These are phyloP conservation scores for Arctostaphylos glauca DNA, from an alignment of 148 eudicot species.

Conservation along the genomic window DNA sequence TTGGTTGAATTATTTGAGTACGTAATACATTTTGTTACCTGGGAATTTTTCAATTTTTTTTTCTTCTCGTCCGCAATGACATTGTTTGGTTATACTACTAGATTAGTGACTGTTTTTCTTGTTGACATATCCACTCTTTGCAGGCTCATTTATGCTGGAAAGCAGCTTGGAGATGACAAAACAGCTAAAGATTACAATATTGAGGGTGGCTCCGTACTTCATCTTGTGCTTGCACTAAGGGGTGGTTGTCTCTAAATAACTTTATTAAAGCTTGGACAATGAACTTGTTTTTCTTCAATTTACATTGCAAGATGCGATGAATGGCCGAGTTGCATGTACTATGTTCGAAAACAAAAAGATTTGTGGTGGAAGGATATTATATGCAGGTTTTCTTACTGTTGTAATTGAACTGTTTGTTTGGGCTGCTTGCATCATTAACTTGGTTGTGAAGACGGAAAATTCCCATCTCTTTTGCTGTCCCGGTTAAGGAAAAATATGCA, in stretches of 20 bases:
- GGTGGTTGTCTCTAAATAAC: conserved; percentile 34
- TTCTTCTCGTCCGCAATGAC: neutral
- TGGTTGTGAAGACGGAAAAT: neutral
- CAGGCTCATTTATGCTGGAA: conserved; percentile 75
- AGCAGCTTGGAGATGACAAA: conserved; percentile 71
- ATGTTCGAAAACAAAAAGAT: conserved; percentile 6
- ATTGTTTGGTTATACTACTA: neutral
- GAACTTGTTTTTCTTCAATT: neutral
- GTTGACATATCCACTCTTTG: neutral
- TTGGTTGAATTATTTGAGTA: no score
- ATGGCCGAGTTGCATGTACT: neutral
- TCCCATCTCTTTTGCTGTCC: neutral
- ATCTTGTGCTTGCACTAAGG: conserved; percentile 69
- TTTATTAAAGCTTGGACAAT: neutral
- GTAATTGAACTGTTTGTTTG: neutral
- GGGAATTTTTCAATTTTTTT: neutral
- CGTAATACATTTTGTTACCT: neutral
- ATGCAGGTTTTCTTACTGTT: neutral
- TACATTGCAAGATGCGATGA: neutral
- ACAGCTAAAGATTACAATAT: conserved; percentile 69
- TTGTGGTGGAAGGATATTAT: neutral
- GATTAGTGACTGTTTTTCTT: neutral
- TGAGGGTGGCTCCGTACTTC: conserved; percentile 75
- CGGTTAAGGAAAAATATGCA: no score
- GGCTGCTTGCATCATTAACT: neutral